Conservation (phyloP, 495 filamentous ascomycete genomes). For the Aspergillus mulundensis region DNA sequence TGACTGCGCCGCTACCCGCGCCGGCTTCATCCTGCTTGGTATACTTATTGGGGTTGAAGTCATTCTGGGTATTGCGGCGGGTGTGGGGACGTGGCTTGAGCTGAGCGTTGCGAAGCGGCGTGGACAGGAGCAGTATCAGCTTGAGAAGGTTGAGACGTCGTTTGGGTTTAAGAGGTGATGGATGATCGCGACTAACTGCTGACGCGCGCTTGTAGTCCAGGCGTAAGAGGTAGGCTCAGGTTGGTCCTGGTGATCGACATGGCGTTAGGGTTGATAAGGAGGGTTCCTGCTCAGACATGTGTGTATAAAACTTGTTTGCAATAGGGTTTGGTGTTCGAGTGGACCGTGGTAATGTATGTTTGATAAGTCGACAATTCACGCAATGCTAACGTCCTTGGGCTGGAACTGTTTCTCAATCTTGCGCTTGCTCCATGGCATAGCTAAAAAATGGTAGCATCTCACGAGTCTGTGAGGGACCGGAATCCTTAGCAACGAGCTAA, state of each 20-base stretch:
- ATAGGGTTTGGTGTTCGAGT: too few species aligned
- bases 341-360: too few species aligned
- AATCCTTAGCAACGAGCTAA: not conserved
- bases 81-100: slow-evolving; percentile 39
- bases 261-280: too few species aligned
- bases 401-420: too few species aligned
- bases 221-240: not conserved
- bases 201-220: too few species aligned
- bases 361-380: too few species aligned
- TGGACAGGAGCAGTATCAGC: slow-evolving; percentile 20
- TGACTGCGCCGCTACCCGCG: slow-evolving; percentile 39
- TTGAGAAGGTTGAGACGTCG: slow-evolving; percentile 32
- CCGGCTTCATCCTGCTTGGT: slow-evolving; percentile 38
- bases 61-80: slow-evolving; percentile 37
- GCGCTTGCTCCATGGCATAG: too few species aligned
- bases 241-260: slow-evolving; percentile 2
- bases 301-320: too few species aligned
- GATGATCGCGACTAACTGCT: not conserved
- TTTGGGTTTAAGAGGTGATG: slow-evolving; percentile 11
- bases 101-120: slow-evolving; percentile 32
- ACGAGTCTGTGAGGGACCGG: too few species aligned
- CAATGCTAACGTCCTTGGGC: too few species aligned
- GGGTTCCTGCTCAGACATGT: too few species aligned
- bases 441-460: too few species aligned
- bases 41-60: slow-evolving; percentile 43